Base-by-base conservation (phyloP, 2,329 filamentous ascomycete species). In the Plectosphaerella cucumerina region DNA sequence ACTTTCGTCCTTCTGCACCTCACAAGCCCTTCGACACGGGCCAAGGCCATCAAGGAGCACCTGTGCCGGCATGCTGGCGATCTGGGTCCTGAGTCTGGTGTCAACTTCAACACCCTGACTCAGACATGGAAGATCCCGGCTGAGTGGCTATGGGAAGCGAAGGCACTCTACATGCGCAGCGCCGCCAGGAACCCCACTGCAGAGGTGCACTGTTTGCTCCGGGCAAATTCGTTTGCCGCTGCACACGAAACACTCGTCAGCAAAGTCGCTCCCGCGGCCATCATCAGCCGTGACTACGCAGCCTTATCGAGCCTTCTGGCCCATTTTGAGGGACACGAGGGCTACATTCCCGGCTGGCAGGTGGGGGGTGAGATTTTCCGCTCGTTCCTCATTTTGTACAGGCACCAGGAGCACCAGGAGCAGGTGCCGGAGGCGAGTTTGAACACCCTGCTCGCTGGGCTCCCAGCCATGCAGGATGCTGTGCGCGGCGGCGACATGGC, bases 111-210 rank as follows among this genome's bases (percentile, higher is more conserved):
- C 11, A 77, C 79, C 14, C 73, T 94, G 20, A 80, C 80, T 0
- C 72, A 78, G 43, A 82, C 81, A 31, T 81, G 92, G 49, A 80
- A 82, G 56, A 81, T 97, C 41, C 90, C 93, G 1, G 69, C 77
- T 1, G 68, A 79, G 4, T 96, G 93, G 91, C 78, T 97, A 47
- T 96, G 89, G 84, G 83, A 90, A 53, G 90, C 94, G 17, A 89
- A 92, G 63, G 92, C 92, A 12, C 76, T 93, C 14, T 87, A 87
- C 67, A 91, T 90, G 69, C 87, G 89, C 54, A 85, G 85, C 52
- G 82, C 85, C 44, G 82, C 80, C 61, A 82, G 84, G 56, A 84
- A 92, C 64, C 77, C 87, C 11, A 78, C 77, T 44, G 75, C 76
- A 5, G 90, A 96, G 67, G 88, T 93, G 10, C 79, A 86, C 50